A percentile compares a stretch with the other conserved stretches of the same genome.
Evolutionary conservation across 768 basidiomycete species (phyloP).

Genomic region (Suillus occidentalis): DNA sequence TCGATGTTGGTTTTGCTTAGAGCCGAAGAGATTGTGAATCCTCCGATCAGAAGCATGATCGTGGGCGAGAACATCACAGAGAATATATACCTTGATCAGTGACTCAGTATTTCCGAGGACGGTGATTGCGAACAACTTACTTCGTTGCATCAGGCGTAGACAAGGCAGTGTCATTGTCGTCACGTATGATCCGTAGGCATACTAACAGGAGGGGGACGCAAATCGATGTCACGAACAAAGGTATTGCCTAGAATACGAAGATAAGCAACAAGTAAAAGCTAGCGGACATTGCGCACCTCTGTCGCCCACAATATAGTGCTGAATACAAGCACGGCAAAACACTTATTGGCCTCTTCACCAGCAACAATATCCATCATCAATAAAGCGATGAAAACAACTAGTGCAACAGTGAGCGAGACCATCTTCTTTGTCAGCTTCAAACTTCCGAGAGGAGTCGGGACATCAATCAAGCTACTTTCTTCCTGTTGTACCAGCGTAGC

Average conservation of each 20-base stretch:
- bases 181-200: slow-evolving; percentile 74
- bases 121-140: slow-evolving; percentile 40
- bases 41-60: slow-evolving; percentile 97
- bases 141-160: slow-evolving; percentile 74
- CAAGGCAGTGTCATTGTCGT: slow-evolving; percentile 52
- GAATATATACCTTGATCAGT: slow-evolving; percentile 74
- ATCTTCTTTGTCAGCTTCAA: slow-evolving; percentile 66
- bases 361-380: slow-evolving; percentile 62
- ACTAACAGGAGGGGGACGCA: slow-evolving; percentile 87
- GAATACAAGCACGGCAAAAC: slow-evolving; percentile 86
- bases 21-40: slow-evolving; percentile 97
- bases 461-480: slow-evolving; percentile 36
- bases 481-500: slow-evolving; percentile 45
- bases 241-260: slow-evolving; percentile 70
- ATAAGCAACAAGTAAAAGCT: neutral
- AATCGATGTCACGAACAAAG: slow-evolving; percentile 95
- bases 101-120: slow-evolving; percentile 5
- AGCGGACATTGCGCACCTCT: slow-evolving; percentile 58
- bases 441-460: slow-evolving; percentile 66
- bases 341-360: slow-evolving; percentile 75
- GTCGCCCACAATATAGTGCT: slow-evolving; percentile 96
- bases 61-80: slow-evolving; percentile 96
- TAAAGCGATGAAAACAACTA: slow-evolving; percentile 57
- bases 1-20: slow-evolving; percentile 96
- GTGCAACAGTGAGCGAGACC: slow-evolving; percentile 56